Evolutionary conservation across 2,329 filamentous ascomycete species (phyloP), one percentile per base, ranked within the genome.

Genomic region (Pyrenophora tritici-repentis): DNA sequence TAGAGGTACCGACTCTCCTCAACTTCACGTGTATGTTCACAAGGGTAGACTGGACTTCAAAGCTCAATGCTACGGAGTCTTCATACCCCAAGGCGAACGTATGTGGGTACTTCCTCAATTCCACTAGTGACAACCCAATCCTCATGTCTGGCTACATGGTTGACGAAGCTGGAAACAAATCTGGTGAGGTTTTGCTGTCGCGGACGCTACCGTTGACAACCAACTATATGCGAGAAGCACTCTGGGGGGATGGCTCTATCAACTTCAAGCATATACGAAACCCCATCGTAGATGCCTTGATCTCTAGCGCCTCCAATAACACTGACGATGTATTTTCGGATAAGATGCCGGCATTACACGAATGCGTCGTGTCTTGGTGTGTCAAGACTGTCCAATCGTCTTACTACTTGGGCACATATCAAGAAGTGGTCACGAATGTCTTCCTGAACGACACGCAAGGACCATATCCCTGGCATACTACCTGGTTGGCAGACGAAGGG

Each of bases 51-150:
- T n/a, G n/a, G n/a, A n/a, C n/a, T n/a, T n/a, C n/a, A n/a, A n/a
- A n/a, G n/a, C n/a, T n/a, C n/a, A 51, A 8, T 0, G 26, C 39
- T 3, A 22, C 18, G 1, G 26, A 52, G 0, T 9, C 9, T 0
- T 17, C 39, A 0, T 58, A 53, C 37, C 57, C 61, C 0, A 68
- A 64, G 10, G 56, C 36, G 2, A 68, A 55, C 1, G 44, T 56
- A 0, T 71, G 68, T 18, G 68, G 68, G 0, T 60, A 65, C 14
- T 71, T 65, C 14, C n/a, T 72, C 0, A 72, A 68, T 8, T 16
- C 42, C 0, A 66, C 64, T 0, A 58, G 39, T 6, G 33, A 44
- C 0, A 1, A 8, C 0, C 62, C 66, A 0, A 13, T 61, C 0
- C 24, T 69, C 0, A 53, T 70, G 53, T 62, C 65, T 0, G 65